Percentiles rank a stretch among this genome's conserved stretches.
phyloP scores from a whole-genome alignment of 495 filamentous ascomycete genomes.

The Trichocladium uniseriatum region DNA sequence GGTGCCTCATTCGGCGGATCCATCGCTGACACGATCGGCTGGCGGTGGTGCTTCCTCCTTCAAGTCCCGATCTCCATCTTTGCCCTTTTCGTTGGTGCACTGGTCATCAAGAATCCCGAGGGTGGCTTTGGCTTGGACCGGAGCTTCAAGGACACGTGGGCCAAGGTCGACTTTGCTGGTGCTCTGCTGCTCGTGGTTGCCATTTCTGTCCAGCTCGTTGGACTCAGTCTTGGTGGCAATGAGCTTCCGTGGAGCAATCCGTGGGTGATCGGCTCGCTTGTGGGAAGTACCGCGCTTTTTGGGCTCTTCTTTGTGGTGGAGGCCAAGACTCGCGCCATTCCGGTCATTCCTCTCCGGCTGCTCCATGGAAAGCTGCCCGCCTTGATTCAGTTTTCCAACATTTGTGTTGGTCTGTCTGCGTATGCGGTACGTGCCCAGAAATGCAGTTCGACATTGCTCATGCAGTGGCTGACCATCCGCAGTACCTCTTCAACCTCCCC shows the following conservation, averaged over 20 bases:
- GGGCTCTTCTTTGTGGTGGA: conserved; percentile 46
- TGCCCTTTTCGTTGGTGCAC: conserved; percentile 44
- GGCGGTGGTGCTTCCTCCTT: conserved; percentile 42
- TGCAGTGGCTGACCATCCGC: not conserved
- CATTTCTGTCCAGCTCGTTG: conserved; percentile 49
- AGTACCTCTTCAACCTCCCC: conserved; percentile 60
- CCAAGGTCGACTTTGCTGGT: conserved; percentile 48
- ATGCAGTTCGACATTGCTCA: no score
- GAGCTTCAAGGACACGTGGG: conserved; percentile 37
- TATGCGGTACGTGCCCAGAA: conserved; percentile 45
- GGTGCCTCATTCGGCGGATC: conserved; percentile 41
- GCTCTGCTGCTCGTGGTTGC: conserved; percentile 47
- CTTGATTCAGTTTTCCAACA: conserved; percentile 49
- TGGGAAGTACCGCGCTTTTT: conserved; percentile 43
- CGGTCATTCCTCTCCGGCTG: conserved; percentile 51
- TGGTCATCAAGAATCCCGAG: conserved; percentile 42
- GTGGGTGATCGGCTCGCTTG: conserved; percentile 46
- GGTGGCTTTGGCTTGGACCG: conserved; percentile 15
- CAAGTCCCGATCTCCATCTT: conserved; percentile 46
- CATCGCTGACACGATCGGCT: conserved; percentile 42
- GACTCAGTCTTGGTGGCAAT: conserved; percentile 53
- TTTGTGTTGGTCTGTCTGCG: conserved; percentile 52
- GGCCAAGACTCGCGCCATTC: conserved; percentile 48
- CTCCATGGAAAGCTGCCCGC: conserved; percentile 43
- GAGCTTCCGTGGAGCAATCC: conserved; percentile 49